phyloP scores from a whole-genome alignment of 306 rosid species.

The Boehmeria nivea region DNA sequence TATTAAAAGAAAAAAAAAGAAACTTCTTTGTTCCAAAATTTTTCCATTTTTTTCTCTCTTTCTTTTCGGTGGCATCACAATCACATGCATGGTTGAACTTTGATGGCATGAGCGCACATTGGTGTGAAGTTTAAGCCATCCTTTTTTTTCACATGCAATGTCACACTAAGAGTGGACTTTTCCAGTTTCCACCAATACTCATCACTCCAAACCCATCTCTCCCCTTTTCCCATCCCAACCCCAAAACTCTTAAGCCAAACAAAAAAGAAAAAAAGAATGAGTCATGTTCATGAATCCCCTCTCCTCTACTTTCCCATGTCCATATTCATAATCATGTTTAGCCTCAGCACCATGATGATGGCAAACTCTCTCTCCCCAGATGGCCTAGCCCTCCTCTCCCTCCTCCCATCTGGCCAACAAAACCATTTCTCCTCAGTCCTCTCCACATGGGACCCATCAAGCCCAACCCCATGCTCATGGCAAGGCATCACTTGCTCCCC shows the following conservation, averaged over 20 bases:
- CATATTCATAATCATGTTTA: too few species aligned
- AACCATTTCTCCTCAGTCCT: constrained; percentile 37
- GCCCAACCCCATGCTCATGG: constrained; percentile 90
- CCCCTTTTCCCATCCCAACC: too few species aligned
- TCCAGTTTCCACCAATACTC: constrained; percentile 34
- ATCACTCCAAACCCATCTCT: constrained; percentile 20
- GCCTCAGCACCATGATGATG: too few species aligned
- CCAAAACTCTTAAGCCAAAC: too few species aligned
- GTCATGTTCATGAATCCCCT: background rate
- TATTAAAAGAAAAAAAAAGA: too few species aligned
- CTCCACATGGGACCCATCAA: constrained; percentile 80
- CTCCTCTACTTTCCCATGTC: constrained; percentile 30
- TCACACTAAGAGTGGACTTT: constrained; percentile 48
- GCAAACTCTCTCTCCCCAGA: constrained; percentile 67
- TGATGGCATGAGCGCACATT: constrained; percentile 18
- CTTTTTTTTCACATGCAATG: constrained; percentile 57
- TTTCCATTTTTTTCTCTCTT: constrained; percentile 18
- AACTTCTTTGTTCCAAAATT: background rate
- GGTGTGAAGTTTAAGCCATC: constrained; percentile 69
- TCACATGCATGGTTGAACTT: constrained; percentile 54
- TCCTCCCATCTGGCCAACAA: constrained; percentile 19
- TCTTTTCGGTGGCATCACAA: constrained; percentile 10
- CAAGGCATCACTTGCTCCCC: constrained; percentile 80
- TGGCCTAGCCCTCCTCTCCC: constrained; percentile 83
- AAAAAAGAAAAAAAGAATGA: background rate